Evolutionary conservation across 108 stramenopile species (phyloP), one percentile per base, ranked within the genome.

Genomic region (Aurantiochytrium sp.): DNA sequence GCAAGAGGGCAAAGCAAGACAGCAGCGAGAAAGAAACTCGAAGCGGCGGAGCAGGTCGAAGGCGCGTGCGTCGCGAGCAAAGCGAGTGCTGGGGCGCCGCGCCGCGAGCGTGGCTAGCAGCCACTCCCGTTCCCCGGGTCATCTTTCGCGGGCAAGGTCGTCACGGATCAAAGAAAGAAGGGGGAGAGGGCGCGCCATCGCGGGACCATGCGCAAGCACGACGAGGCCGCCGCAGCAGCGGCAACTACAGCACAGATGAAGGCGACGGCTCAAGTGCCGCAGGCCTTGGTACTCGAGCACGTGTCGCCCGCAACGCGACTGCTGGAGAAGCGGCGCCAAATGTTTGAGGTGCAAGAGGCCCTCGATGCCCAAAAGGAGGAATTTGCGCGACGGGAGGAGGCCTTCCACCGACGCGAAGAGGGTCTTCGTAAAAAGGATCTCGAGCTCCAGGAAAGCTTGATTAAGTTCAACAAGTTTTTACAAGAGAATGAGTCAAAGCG

Each of bases 291-390:
- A 4, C 45, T 90, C 21, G 93, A 94, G 35, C 93, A 94, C 47
- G 93, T 94, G 5, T 90, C 93, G 5, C 94, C 94, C 2, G 93
- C 93, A 18, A 94, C 94, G 3, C 57, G 94, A 4, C 60, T 94
- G n/a, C 89, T 94, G 49, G 94, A 94, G 72, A 94, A 94, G 89
- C 92, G 94, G 6, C 59, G 94, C 12, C 93, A 94, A 60, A 94
- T 94, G 94, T 94, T 94, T 60, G 94, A 94, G 91, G 93, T 94
- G 43, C 94, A 94, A 73, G 94, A 94, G 72, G 94, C 94, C 5
- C 91, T 94, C 21, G 93, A 94, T 69, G 92, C 93, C 3, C 93
- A 94, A 60, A 94, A 94, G 87, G 93, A 94, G 58, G 94, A 94
- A 72, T 94, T 93, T 44, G 90, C 93, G 10, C 45, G 92, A 42